Percentiles rank a stretch among this genome's conserved stretches.
Evolutionary conservation across 2,329 filamentous ascomycete genomes (phyloP).

Genomic region (Pseudocercospora cruenta): DNA sequence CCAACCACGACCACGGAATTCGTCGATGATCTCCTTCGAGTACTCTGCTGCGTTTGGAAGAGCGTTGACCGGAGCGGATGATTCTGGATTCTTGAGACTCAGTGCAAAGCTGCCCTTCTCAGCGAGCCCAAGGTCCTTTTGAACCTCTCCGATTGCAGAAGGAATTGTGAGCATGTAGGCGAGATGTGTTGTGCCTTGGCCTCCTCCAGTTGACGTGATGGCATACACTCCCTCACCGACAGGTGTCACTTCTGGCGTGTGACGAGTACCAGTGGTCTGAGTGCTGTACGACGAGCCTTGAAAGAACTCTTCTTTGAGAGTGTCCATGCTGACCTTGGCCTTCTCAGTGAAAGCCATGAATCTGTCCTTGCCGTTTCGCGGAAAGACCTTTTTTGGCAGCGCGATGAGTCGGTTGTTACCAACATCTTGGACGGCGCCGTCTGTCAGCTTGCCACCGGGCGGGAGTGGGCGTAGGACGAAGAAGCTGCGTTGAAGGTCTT

Average conservation of each 20-base stretch:
- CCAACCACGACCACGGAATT: constrained; percentile 76
- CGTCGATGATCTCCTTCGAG: constrained; percentile 72
- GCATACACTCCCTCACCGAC: constrained; percentile 87
- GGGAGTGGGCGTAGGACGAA: constrained; percentile 77
- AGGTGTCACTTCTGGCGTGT: constrained; percentile 70
- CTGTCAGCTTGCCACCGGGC: constrained; percentile 66
- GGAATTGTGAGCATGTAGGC: constrained; percentile 80
- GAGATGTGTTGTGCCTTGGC: constrained; percentile 65
- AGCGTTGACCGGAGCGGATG: constrained; percentile 65
- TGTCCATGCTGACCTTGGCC: constrained; percentile 63
- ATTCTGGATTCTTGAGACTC: constrained; percentile 78
- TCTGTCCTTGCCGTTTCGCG: constrained; percentile 66
- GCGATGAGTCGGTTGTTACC: constrained; percentile 72
- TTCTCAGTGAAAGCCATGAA: constrained; percentile 88
- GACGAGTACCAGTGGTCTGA: constrained; percentile 71
- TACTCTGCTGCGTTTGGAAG: constrained; percentile 70
- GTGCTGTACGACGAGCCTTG: constrained; percentile 70
- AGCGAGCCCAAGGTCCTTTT: constrained; percentile 73
- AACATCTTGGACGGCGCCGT: constrained; percentile 60
- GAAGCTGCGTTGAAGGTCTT: constrained; percentile 77
- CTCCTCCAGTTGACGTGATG: constrained; percentile 70
- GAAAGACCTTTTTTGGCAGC: constrained; percentile 83
- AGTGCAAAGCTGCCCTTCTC: constrained; percentile 76
- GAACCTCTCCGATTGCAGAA: constrained; percentile 68
- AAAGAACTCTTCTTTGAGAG: constrained; percentile 75